Evolutionary conservation across 2,329 filamentous ascomycete species (phyloP), one percentile per base, ranked within the genome.

Genomic region (Chaetomiaceae sp.): DNA sequence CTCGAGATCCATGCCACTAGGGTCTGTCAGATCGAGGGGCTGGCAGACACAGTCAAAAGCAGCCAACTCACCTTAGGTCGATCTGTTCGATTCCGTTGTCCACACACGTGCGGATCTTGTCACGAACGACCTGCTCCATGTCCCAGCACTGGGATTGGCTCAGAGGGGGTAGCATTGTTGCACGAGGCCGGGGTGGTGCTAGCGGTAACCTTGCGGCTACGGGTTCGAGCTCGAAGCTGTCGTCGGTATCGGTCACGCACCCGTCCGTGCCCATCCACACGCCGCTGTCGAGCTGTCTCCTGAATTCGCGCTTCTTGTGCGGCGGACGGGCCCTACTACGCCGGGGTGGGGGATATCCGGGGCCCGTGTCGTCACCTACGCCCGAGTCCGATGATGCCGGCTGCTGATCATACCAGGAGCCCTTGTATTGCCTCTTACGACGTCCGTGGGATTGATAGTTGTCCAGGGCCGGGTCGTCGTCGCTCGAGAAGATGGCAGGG

Each of bases 401-500:
- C 33, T 72, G 71, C 59, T 83, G 80, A 49, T 76, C 74, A 61
- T 77, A 87, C 84, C 83, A 88, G 4, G 81, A 74, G 4, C 84
- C 84, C 35, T 78, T 67, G 51, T 83, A 81, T 39, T 77, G 73
- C 56, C 71, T 73, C 67, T 86, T 87, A 50, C 72, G 57, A 14
- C 58, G 68, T 1, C 71, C 72, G 38, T 75, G 67, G 19, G 71
- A 67, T 29, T 52, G 42, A 58, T 86, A 86, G 56, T 83, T 83
- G 50, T 85, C 81, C 38, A 82, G 62, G 1, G 76, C 75, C 3
- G 80, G 79, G 47, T 86, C 83, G 57, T 86, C 83, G 49, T 88
- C 84, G 60, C 80, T 83, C 4, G 82, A 86, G 63, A 88, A 88
- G 20, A 86, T 63, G 39, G 80, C 75, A 3, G 83, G 82, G 57